Evolutionary conservation across 2,329 filamentous ascomycete genomes (phyloP).

Genomic region (Gnomoniopsis sp.): DNA sequence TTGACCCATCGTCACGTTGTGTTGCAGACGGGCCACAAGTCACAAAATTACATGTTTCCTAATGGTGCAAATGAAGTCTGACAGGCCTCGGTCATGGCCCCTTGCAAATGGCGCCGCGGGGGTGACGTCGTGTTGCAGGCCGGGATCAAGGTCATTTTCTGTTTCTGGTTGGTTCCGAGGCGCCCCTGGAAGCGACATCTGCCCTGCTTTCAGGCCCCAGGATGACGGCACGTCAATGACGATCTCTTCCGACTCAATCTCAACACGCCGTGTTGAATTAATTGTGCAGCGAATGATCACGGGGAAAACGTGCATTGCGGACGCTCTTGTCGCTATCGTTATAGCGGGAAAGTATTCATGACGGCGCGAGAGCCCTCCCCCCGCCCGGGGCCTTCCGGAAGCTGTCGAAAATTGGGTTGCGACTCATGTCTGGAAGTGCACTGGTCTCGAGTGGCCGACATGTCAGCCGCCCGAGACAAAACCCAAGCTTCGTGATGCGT

Average conservation of each 20-base stretch:
- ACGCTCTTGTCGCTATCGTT: not conserved
- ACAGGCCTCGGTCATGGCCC: slow-evolving; percentile 8
- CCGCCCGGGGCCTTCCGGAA: not conserved
- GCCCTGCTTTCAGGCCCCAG: slow-evolving; percentile 1
- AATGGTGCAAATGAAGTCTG: not conserved
- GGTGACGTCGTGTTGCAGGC: not conserved
- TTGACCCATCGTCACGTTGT: slow-evolving; percentile 8
- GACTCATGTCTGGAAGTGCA: not conserved
- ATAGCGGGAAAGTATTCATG: not conserved
- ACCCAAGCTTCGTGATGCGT: not conserved
- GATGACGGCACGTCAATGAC: not conserved
- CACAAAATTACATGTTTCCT: slow-evolving; percentile 1
- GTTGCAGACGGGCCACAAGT: not conserved
- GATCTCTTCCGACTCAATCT: not conserved
- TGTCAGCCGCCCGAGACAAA: not conserved
- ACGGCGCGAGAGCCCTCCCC: not conserved
- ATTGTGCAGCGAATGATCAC: not conserved
- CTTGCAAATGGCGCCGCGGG: slow-evolving; percentile 3
- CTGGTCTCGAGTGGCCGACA: not conserved
- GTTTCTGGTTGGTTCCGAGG: not conserved
- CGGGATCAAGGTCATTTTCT: not conserved
- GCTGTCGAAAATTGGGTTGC: not conserved
- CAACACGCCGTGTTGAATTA: not conserved
- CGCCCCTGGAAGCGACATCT: not conserved
- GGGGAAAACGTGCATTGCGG: not conserved